Evolutionary conservation across 805 yeast genomes (phyloP).

Genomic region (Barnettozyma wickerhamii): DNA sequence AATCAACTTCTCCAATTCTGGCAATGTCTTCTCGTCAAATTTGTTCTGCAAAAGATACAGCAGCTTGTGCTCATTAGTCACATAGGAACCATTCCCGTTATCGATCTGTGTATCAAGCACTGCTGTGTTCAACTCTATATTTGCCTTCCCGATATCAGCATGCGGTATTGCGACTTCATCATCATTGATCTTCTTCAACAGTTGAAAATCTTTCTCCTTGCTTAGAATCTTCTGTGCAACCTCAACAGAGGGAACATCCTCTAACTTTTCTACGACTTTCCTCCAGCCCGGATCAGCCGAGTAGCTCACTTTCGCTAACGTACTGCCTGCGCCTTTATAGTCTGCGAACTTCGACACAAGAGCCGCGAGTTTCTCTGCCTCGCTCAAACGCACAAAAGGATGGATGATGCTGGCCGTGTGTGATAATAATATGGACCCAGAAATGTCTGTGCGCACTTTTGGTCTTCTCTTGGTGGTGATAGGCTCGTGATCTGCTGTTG

Average conservation of each 20-base stretch:
- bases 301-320: not conserved
- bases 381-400: not conserved
- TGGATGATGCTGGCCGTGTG: not conserved
- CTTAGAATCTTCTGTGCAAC: not conserved
- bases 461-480: not conserved
- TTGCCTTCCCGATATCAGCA: not conserved
- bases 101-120: not conserved
- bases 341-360: not conserved
- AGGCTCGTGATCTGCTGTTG: not conserved
- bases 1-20: not conserved
- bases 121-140: not conserved
- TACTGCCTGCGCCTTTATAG: not conserved
- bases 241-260: not conserved
- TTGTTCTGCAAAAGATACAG: conserved; percentile 4
- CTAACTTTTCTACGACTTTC: not conserved
- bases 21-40: not conserved
- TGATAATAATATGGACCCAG: not conserved
- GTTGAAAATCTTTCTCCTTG: not conserved
- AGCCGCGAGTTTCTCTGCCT: not conserved
- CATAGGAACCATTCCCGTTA: not conserved
- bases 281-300: not conserved
- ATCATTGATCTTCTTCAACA: not conserved
- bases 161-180: not conserved
- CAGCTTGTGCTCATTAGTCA: conserved; percentile 9
- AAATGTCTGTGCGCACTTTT: not conserved